Evolutionary conservation across 1,284 basidiomycete genomes (phyloP).

Genomic region (Trichosporon asahii): DNA sequence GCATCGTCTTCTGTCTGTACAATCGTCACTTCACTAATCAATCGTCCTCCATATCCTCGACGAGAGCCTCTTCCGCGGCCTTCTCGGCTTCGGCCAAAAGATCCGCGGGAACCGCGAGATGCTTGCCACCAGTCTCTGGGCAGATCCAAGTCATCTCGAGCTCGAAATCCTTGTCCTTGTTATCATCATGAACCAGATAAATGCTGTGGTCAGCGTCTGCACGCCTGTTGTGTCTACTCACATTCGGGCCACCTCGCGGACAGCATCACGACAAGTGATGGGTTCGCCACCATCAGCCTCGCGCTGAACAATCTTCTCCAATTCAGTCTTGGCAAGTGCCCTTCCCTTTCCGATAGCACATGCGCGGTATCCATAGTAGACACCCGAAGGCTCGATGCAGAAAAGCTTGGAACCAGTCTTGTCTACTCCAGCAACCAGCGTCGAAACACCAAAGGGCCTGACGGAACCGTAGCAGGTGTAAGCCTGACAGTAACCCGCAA

Average conservation of each 20-base stretch:
- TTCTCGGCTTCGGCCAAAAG: conserved; percentile 79
- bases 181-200: conserved; percentile 93
- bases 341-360: conserved; percentile 95
- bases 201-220: conserved; percentile 60
- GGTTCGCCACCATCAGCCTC: conserved; percentile 30
- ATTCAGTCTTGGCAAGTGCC: conserved; percentile 94
- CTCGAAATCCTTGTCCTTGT: conserved; percentile 86
- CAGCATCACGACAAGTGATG: conserved; percentile 71
- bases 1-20: conserved; percentile 6
- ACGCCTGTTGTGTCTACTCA: conserved; percentile 53
- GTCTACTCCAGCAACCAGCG: conserved; percentile 86
- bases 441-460: conserved; percentile 91
- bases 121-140: conserved; percentile 74
- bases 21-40: conserved; percentile 38
- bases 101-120: conserved; percentile 78
- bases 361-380: conserved; percentile 88
- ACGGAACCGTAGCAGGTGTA: conserved; percentile 99
- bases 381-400: conserved; percentile 92
- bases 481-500: conserved; percentile 85
- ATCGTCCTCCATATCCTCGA: conserved; percentile 74
- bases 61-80: conserved; percentile 83
- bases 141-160: conserved; percentile 97
- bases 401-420: conserved; percentile 82
- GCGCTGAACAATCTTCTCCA: conserved; percentile 73
- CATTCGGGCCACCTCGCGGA: conserved; percentile 91